Base-by-base conservation (phyloP, 164 flowering plant genomes). In the Litsea cubeba region DNA sequence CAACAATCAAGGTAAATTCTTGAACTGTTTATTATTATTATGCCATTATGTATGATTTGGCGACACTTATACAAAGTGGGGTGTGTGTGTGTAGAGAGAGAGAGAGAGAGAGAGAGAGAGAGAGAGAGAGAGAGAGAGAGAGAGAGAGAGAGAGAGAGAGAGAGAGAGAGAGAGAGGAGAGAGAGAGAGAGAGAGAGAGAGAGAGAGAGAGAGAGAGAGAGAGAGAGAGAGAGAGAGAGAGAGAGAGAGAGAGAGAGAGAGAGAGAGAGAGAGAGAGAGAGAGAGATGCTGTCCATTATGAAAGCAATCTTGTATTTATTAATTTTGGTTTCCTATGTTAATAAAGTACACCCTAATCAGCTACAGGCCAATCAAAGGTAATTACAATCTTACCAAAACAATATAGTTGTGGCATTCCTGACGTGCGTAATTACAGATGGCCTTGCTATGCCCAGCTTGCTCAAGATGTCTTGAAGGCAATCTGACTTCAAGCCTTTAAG, bases 1-100 rank as follows among this genome's bases (percentile, higher is more conserved):
- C 98, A 57, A 71, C 81, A 71, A 79, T 93, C 72, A 87, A 86
- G 96, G 99, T 84, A 80, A 79, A 84, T 81, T 40, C 62, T 30
- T 28, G 24, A n/a, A 14, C 58, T 50, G 65, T 71, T 71, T 60
- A 20, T 35, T 35, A 35, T 35, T 35, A 35, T 22, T 60, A 46
- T 12, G 35, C 15, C 30, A 2, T 6, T 46, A 2, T 68, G 54
- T 67, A 17, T 67, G 69, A 67, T 67, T 67, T 40, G 8, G 46
- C 10, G 0, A 35, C 46, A 35, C 46, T 35, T 15, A 0, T 58
- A 15, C 62, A 3, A 12, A 8, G 22, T 70, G 22, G 63, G 5
- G 30, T 28, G 30, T 28, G 30, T 28, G 30, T 51, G 5, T 17
- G 11, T 35, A 0, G 0, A 35, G 2, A 22, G 65, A 62, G 24